These are phyloP conservation scores for Coffea canephora DNA, from an alignment of 257 asterid genomes.

Conservation along the genomic window DNA sequence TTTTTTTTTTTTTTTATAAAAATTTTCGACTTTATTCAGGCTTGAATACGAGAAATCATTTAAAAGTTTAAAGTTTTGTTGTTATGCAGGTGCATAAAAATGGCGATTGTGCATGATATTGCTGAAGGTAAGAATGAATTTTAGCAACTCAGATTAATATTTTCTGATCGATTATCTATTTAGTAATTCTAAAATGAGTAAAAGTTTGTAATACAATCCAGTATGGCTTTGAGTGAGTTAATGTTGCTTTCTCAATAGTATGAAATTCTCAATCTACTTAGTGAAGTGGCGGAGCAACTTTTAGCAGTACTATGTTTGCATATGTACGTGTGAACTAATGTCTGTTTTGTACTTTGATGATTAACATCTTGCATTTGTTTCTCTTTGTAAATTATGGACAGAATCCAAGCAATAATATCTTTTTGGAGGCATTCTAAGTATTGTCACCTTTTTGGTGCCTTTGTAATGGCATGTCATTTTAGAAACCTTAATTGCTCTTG, in stretches of 20 bases:
- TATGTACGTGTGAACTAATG: background rate
- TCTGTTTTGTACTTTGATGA: background rate
- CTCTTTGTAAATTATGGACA: background rate
- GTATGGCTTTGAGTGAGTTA: too few species aligned
- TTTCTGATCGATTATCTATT: background rate
- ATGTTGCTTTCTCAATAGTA: too few species aligned
- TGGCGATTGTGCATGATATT: conserved; percentile 94
- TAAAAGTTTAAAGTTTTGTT: background rate
- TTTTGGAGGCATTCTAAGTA: background rate
- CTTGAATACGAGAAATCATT: conserved; percentile 7
- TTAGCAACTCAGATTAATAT: background rate
- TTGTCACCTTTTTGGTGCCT: too few species aligned
- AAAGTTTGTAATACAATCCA: background rate
- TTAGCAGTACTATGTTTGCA: background rate
- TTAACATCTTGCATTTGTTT: background rate
- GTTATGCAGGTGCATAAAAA: conserved; percentile 79
- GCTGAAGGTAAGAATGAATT: conserved; percentile 74
- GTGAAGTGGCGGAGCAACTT: background rate
- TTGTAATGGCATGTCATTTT: background rate
- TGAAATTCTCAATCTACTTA: background rate
- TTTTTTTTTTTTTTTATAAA: background rate
- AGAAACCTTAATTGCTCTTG: background rate
- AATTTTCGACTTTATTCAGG: background rate
- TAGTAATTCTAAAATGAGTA: background rate
- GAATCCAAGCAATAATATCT: background rate